These are phyloP conservation scores for Pseudozyma tsukubaensis DNA, from an alignment of 1,284 basidiomycete species.

Conservation along the genomic window DNA sequence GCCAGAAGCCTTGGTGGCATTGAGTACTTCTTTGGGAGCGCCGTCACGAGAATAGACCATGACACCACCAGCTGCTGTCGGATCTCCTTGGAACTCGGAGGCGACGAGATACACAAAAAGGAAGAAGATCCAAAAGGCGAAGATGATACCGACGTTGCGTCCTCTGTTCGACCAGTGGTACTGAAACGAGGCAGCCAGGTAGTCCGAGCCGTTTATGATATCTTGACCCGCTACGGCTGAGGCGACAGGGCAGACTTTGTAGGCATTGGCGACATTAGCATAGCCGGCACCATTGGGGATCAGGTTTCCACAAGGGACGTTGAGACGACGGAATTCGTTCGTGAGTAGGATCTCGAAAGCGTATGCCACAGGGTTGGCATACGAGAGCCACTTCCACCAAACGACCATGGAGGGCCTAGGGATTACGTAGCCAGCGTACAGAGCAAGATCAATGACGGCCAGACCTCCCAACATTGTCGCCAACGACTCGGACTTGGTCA, in stretches of 20 bases:
- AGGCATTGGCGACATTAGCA: constrained; percentile 24
- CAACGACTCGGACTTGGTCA: constrained; percentile 38
- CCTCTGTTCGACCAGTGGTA: constrained; percentile 44
- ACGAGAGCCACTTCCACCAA: constrained; percentile 64
- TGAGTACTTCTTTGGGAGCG: constrained; percentile 32
- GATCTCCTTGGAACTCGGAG: constrained; percentile 59
- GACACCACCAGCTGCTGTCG: constrained; percentile 51
- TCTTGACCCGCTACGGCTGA: constrained; percentile 49
- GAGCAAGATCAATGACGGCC: constrained; percentile 49
- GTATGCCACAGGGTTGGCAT: constrained; percentile 62
- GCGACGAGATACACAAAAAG: constrained; percentile 46
- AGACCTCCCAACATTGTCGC: constrained; percentile 60
- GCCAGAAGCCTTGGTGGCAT: constrained; percentile 30
- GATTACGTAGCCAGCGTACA: constrained; percentile 63
- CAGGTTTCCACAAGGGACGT: constrained; percentile 42
- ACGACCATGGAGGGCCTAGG: constrained; percentile 60
- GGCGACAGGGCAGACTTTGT: constrained; percentile 56
- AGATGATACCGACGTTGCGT: constrained; percentile 59
- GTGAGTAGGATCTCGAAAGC: constrained; percentile 59
- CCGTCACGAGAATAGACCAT: constrained; percentile 58
- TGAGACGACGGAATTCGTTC: constrained; percentile 59
- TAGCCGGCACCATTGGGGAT: constrained; percentile 48
- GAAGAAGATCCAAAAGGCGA: constrained; percentile 57
- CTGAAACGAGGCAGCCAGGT: constrained; percentile 39
- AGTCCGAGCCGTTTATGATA: constrained; percentile 36